Evolutionary conservation across 2,329 filamentous ascomycete genomes (phyloP), one percentile per base, ranked within the genome.

Genomic region (Lithohypha guttulata): DNA sequence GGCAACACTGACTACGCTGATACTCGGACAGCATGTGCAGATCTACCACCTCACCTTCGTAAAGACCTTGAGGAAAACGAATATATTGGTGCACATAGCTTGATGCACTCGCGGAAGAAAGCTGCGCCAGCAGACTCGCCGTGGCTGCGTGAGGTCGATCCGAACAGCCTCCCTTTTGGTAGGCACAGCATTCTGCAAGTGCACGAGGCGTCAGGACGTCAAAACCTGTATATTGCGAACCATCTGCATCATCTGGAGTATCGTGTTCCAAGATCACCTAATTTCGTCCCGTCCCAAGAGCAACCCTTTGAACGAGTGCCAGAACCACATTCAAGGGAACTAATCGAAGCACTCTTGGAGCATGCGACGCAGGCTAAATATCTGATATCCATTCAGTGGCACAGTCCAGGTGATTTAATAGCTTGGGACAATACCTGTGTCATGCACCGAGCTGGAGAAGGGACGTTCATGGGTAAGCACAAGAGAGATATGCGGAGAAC

Each of bases 361-460:
- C 69, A 73, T 51, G 64, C 60, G 0, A 65, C 63, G 4, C 64
- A 70, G 54, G 53, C 60, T 1, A 66, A 68, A 49, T 70, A 70
- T 47, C 52, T 62, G 0, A 42, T 67, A 6, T 60, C 56, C 4
- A 59, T 75, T 3, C 52, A 59, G 27, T 77, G 71, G 72, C 46
- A 65, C 19, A 51, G 64, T 6, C 49, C 56, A 0, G 64, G 69
- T 0, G 73, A 77, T 50, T 32, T 77, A 41, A 53, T 77, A 11
- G 61, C 73, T 13, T 77, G 74, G 73, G 73, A 78, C 48, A 77
- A 77, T 51, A 68, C 69, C 0, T 65, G 62, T 34, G 67, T 70
- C 11, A 63, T 77, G 61, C 73, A 78, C 53, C 55, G 71, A 4
- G 69, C 70, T 0, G 64, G 60, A 1, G 58, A 59, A 1, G 71